Evolutionary conservation across 805 yeast species (phyloP), one percentile per base, ranked within the genome.

Genomic region (Alloascoidea africana): DNA sequence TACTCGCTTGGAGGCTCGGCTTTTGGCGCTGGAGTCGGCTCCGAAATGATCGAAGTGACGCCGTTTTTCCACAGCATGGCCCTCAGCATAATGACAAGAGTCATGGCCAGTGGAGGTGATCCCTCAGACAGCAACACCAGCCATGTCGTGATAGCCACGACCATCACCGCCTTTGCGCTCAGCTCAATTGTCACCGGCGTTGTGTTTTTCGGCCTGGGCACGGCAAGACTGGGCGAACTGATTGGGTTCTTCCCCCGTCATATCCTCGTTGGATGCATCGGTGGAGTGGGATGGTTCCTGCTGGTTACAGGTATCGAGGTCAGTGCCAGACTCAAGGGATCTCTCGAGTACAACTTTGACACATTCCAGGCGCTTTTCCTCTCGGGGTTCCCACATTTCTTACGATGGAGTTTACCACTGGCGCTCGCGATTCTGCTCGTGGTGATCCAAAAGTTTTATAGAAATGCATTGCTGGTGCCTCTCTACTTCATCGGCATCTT

Each of bases 11-110:
- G 98, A 13, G 93, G 93, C 1, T 83, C 95, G 13, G 81, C 83
- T 5, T 89, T 91, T 60, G 74, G 73, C 43, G 69, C 86, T 2
- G 95, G 94, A n/a, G 75, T 89, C 34, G 98, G 98, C 1, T 82
- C 95, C 3, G 97, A 91, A 59, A 91, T 91, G 98, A 91, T 91
- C 46, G 98, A 91, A 55, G 85, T 91, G n/a, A 94, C 96, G 2
- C 98, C 98, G 2, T 91, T 91, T 55, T 89, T 89, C 63, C 98
- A 91, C 52, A 69, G 93, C 2, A 87, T 91, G 94, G 96, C 96
- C 1, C 62, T 70, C 17, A 62, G 77, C 11, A 76, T 91, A 36
- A 62, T 77, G 54, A 52, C 57, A 2, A 62, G 66, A 16, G 63
- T 83, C 48, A n/a, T n/a, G n/a, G n/a, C n/a, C n/a, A n/a, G n/a